These are phyloP conservation scores for Colletotrichum spaethianum DNA, from an alignment of 2,329 filamentous ascomycete genomes.

Conservation along the genomic window DNA sequence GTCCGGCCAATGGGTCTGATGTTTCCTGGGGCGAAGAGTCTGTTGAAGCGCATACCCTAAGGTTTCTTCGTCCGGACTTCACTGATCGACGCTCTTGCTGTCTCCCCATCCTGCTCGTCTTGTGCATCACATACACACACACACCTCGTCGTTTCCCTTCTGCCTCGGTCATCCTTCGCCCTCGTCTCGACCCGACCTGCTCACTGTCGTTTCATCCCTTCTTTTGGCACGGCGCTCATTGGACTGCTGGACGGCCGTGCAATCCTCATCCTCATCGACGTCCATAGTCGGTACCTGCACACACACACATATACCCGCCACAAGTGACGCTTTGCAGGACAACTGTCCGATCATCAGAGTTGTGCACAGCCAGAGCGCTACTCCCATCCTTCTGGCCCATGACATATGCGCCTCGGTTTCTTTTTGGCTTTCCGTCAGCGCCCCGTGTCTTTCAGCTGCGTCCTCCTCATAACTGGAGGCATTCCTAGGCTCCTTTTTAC, in stretches of 20 bases:
- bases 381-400: background rate
- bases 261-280: background rate
- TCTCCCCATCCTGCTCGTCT: background rate
- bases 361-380: constrained; percentile 4
- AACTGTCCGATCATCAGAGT: background rate
- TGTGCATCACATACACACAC: background rate
- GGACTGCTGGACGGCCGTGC: constrained; percentile 21
- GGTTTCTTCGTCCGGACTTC: background rate
- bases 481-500: background rate
- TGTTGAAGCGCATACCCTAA: background rate
- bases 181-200: constrained; percentile 20
- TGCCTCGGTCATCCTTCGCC: constrained; percentile 4
- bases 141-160: constrained; percentile 2
- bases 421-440: background rate
- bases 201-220: constrained; percentile 35
- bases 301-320: background rate
- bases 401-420: constrained; percentile 25
- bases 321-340: background rate
- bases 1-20: background rate
- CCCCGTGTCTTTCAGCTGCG: background rate
- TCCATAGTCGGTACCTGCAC: constrained; percentile 5
- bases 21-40: constrained; percentile 1
- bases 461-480: background rate
- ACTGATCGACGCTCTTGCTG: background rate
- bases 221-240: constrained; percentile 23